Conservation (phyloP, 176 grass and related monocot species). For the Bonia amplexicaulis region DNA sequence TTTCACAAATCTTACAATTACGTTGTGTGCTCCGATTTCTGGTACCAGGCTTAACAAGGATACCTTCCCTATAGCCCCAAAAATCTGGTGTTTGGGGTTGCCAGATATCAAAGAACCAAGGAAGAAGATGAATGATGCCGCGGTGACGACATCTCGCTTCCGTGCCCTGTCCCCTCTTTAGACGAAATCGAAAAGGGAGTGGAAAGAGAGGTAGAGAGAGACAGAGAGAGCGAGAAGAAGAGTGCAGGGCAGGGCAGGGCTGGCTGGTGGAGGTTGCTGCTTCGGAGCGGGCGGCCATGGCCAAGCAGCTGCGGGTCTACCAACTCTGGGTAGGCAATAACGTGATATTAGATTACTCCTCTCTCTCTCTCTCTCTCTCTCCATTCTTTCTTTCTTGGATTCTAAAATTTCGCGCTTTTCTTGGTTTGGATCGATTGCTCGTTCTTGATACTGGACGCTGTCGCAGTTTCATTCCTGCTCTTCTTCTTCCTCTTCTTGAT, state of each 20-base stretch:
- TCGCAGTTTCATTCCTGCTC: not conserved
- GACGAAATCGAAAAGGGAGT: constrained; percentile 1
- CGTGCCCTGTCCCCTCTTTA: not conserved
- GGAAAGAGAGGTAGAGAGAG: not conserved
- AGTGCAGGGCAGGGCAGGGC: not conserved
- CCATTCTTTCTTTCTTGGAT: not conserved
- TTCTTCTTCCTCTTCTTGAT: not conserved
- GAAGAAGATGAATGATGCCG: not conserved
- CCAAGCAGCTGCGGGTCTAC: constrained; percentile 67
- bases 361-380: not conserved
- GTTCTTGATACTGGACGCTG: not conserved
- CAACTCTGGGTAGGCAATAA: constrained; percentile 80
- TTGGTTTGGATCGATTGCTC: not conserved
- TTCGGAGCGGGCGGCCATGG: constrained; percentile 28
- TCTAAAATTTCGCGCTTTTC: constrained; percentile 21
- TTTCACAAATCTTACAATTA: too few relatives aligned
- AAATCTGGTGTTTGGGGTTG: not conserved
- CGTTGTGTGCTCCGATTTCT: too few relatives aligned
- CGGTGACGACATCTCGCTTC: constrained; percentile 14
- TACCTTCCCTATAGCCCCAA: not conserved
- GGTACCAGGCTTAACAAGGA: not conserved
- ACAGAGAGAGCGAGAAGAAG: not conserved
- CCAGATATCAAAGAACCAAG: not conserved
- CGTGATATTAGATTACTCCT: constrained; percentile 28
- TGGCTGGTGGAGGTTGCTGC: constrained; percentile 3